Base-by-base conservation (phyloP, 2,329 filamentous ascomycete genomes). In the Monosporascus sp. region DNA sequence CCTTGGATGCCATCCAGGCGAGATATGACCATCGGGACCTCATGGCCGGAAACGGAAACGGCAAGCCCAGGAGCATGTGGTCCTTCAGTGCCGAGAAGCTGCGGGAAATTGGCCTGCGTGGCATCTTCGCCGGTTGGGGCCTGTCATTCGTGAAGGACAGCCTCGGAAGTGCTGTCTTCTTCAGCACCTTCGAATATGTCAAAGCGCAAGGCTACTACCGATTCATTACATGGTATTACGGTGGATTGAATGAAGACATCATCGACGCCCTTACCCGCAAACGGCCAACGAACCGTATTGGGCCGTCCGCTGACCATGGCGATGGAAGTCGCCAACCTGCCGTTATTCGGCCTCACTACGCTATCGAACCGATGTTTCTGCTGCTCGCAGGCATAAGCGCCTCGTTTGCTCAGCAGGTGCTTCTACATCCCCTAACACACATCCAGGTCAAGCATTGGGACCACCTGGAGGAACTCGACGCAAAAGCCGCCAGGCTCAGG, bases 381-480 rank as follows among this genome's bases (percentile, higher is more conserved):
- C 73, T 90, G 3, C 66, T 86, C 0, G 88, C 86, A 0, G 88
- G 88, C 22, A 77, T 87, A 50, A 76, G 81, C 53, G 88, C 87
- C 1, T 88, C 86, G 0, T 74, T 91, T 9, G 70, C 80, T 0
- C 87, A 89, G 64, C 87, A 91, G 60, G 60, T 82, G 1, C 72
- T 91, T 7, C 78, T 88, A n/a, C 85, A 90, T 61, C 88, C 88
- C 1, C 70, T 91, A 14, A 83, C 79, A 1, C 82, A 87, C 57
- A 77, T 92, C 28, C 88, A 91, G 65, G 78, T 85, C 49, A 78
- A 87, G 45, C 86, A 91, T 70, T 89, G 87, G 77, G 83, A 87
- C 51, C 80, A 87, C 31, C 75, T 91, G 0, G 87, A 90, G 65
- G 83, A 85, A 17, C 77, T 92, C 15, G 88, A 92, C 65, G 82